Conservation (phyloP, 2,329 filamentous ascomycete genomes). For the Endoconidiophora laricicola region DNA sequence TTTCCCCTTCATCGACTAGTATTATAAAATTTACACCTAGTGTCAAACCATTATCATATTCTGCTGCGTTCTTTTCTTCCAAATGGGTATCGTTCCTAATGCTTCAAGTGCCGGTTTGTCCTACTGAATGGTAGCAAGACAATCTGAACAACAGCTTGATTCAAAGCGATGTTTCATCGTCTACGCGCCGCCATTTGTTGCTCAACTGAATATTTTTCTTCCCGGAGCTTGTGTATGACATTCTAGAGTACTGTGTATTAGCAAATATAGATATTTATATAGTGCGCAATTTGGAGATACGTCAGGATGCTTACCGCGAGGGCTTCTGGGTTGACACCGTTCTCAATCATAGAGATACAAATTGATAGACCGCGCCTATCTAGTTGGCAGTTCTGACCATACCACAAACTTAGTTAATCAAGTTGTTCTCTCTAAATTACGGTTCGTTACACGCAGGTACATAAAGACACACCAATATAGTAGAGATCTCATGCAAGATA, state of each 20-base stretch:
- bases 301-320: slow-evolving; percentile 51
- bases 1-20: too few species aligned
- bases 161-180: neutral
- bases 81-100: too few species aligned
- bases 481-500: slow-evolving; percentile 72
- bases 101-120: too few species aligned
- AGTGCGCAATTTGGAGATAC: neutral
- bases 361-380: slow-evolving; percentile 83
- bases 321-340: slow-evolving; percentile 90
- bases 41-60: too few species aligned
- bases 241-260: slow-evolving; percentile 23
- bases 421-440: neutral
- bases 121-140: too few species aligned
- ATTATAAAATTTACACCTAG: too few species aligned
- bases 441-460: neutral
- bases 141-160: too few species aligned
- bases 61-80: too few species aligned
- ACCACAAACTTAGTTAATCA: neutral
- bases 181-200: slow-evolving; percentile 21
- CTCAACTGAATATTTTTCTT: slow-evolving; percentile 35
- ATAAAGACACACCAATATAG: slow-evolving; percentile 53
- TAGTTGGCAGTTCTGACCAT: slow-evolving; percentile 68
- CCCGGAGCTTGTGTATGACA: slow-evolving; percentile 42
- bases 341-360: slow-evolving; percentile 93
- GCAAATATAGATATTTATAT: neutral